Conservation (phyloP, 2,329 filamentous ascomycete genomes). For the Diaporthe vexans region DNA sequence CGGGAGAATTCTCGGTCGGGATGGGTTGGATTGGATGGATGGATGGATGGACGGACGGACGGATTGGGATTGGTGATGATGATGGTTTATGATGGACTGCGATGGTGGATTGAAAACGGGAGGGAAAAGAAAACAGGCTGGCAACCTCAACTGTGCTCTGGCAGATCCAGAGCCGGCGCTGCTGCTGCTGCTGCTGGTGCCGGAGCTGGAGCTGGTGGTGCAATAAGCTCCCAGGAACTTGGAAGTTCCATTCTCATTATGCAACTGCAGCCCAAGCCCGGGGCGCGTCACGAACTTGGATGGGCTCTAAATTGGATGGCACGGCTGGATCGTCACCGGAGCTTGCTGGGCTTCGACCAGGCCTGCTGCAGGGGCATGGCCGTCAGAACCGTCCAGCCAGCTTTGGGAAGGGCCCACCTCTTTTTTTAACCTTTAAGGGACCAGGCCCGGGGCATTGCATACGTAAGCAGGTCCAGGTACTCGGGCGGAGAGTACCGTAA, state of each 20-base stretch:
- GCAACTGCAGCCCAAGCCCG: conserved; percentile 27
- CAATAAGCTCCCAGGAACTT: conserved; percentile 34
- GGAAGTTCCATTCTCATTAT: conserved; percentile 34
- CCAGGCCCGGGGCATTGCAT: background rate
- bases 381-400: background rate
- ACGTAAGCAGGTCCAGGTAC: conserved; percentile 5
- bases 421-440: background rate
- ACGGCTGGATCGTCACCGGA: conserved; percentile 36
- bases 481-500: too few relatives aligned
- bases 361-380: background rate
- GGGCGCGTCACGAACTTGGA: conserved; percentile 31
- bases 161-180: conserved; percentile 8
- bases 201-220: conserved; percentile 40
- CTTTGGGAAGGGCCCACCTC: background rate
- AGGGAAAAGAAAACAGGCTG: conserved; percentile 11
- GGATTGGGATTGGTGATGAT: background rate
- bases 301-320: conserved; percentile 35
- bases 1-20: background rate
- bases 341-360: conserved; percentile 24
- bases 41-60: background rate
- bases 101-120: conserved; percentile 4
- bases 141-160: conserved; percentile 17
- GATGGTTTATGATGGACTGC: background rate
- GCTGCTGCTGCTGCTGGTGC: background rate
- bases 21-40: background rate